Conservation (phyloP, 768 basidiomycete species). For the Galerina sulciceps region DNA sequence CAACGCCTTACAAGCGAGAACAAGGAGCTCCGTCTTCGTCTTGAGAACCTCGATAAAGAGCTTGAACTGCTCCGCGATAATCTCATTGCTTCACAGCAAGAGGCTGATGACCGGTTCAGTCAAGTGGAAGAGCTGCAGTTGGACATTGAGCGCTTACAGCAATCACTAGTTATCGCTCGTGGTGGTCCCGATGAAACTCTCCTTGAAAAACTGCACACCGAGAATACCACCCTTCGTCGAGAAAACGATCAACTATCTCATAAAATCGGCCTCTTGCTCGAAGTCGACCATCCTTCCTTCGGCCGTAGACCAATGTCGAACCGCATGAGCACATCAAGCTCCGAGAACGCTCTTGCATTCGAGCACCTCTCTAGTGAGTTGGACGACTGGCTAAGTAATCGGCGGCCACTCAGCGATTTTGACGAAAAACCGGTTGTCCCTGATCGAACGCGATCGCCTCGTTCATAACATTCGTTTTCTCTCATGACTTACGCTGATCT, state of each 20-base stretch:
- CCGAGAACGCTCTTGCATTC: conserved; percentile 77
- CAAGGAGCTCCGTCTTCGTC: conserved; percentile 71
- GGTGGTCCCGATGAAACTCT: conserved; percentile 78
- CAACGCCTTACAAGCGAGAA: conserved; percentile 77
- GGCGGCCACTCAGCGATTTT: conserved; percentile 73
- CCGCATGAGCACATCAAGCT: conserved; percentile 78
- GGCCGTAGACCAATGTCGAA: conserved; percentile 68
- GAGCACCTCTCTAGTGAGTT: conserved; percentile 81
- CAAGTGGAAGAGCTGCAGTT: conserved; percentile 82
- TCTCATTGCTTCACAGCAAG: conserved; percentile 72
- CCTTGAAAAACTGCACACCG: conserved; percentile 80
- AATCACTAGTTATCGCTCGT: conserved; percentile 73
- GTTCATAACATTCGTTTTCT: conserved; percentile 43
- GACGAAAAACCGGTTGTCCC: conserved; percentile 56
- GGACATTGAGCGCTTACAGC: conserved; percentile 77
- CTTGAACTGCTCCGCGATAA: conserved; percentile 72
- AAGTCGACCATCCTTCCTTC: conserved; percentile 81
- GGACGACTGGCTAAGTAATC: conserved; percentile 84
- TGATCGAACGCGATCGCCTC: conserved; percentile 65
- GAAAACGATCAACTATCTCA: conserved; percentile 92
- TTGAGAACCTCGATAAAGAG: conserved; percentile 77
- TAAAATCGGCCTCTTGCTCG: conserved; percentile 87
- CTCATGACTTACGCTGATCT: conserved; percentile 24
- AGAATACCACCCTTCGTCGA: conserved; percentile 77
- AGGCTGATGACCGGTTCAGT: conserved; percentile 76